A percentile compares a stretch with the other conserved stretches of the same genome.
phyloP scores from a whole-genome alignment of 2,329 filamentous ascomycete genomes.

The Calonectria honghensis region DNA sequence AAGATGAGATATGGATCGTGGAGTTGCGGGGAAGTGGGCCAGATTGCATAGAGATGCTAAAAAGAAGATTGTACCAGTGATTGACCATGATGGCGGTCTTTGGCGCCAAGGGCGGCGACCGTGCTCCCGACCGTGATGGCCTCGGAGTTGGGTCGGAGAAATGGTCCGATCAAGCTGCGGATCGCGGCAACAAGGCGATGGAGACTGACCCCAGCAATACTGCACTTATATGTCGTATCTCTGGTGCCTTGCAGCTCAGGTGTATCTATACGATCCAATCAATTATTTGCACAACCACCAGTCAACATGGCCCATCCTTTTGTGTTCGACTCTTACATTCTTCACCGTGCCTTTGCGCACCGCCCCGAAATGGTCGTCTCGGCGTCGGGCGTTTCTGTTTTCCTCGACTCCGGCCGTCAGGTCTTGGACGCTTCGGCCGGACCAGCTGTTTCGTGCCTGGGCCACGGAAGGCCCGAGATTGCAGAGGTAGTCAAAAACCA shows the following conservation, averaged over 20 bases:
- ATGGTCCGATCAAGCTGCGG: too few relatives aligned
- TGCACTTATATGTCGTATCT: too few relatives aligned
- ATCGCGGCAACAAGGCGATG: too few relatives aligned
- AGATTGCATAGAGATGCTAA: too few relatives aligned
- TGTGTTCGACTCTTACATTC: conserved; percentile 13
- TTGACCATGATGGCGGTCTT: too few relatives aligned
- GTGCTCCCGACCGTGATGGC: background rate
- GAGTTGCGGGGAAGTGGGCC: background rate
- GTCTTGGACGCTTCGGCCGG: conserved; percentile 24
- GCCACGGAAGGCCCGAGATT: conserved; percentile 18
- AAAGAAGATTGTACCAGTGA: too few relatives aligned
- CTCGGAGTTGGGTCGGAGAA: conserved; percentile 1
- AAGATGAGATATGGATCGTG: background rate
- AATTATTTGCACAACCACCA: too few relatives aligned
- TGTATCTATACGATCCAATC: too few relatives aligned
- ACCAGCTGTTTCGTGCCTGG: conserved; percentile 25
- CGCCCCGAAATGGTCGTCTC: conserved; percentile 14
- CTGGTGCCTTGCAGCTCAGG: too few relatives aligned
- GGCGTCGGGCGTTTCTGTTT: conserved; percentile 18
- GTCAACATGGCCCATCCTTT: conserved; percentile 1
- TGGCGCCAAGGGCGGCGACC: background rate
- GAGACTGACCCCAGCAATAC: too few relatives aligned
- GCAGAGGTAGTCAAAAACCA: conserved; percentile 28
- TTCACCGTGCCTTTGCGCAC: background rate
- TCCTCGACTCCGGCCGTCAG: conserved; percentile 5